A percentile compares a stretch with the other conserved stretches of the same genome.
Conservation (phyloP, 495 filamentous ascomycete species). For the Annulohypoxylon moriforme region DNA sequence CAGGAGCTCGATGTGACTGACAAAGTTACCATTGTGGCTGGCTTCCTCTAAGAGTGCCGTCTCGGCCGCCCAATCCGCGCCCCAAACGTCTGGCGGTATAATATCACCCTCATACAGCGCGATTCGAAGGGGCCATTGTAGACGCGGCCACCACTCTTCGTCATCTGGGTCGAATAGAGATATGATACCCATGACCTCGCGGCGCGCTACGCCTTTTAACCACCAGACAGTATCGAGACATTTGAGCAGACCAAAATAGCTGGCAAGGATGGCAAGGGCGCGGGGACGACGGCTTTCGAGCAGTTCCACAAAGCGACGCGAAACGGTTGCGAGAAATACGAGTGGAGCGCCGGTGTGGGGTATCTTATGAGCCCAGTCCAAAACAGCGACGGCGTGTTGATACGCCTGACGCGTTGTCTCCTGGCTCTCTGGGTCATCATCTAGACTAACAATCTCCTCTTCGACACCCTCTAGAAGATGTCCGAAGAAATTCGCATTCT, state of each 20-base stretch:
- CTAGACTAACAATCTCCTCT: conserved; percentile 56
- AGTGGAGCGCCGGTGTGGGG: conserved; percentile 64
- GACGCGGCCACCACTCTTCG: conserved; percentile 65
- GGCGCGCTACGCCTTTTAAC: conserved; percentile 66
- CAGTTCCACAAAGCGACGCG: conserved; percentile 65
- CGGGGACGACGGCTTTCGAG: conserved; percentile 62
- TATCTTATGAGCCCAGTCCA: conserved; percentile 69
- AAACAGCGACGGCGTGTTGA: conserved; percentile 64
- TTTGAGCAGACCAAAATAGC: conserved; percentile 67
- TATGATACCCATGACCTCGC: conserved; percentile 66
- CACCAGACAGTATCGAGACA: conserved; percentile 66
- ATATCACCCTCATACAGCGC: conserved; percentile 58
- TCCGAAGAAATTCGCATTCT: conserved; percentile 60
- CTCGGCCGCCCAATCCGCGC: conserved; percentile 58
- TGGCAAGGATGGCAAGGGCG: conserved; percentile 65
- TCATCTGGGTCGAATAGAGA: conserved; percentile 61
- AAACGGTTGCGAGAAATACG: conserved; percentile 69
- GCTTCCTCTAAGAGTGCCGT: conserved; percentile 47
- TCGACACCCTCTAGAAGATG: conserved; percentile 63
- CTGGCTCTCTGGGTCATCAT: conserved; percentile 22
- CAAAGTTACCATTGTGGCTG: conserved; percentile 43
- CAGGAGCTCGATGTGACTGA: conserved; percentile 62
- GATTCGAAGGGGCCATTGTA: conserved; percentile 66
- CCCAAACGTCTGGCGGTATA: conserved; percentile 65
- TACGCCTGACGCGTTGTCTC: conserved; percentile 61